Evolutionary conservation across 176 grass and related monocot genomes (phyloP).

Genomic region (Oryza australiensis): DNA sequence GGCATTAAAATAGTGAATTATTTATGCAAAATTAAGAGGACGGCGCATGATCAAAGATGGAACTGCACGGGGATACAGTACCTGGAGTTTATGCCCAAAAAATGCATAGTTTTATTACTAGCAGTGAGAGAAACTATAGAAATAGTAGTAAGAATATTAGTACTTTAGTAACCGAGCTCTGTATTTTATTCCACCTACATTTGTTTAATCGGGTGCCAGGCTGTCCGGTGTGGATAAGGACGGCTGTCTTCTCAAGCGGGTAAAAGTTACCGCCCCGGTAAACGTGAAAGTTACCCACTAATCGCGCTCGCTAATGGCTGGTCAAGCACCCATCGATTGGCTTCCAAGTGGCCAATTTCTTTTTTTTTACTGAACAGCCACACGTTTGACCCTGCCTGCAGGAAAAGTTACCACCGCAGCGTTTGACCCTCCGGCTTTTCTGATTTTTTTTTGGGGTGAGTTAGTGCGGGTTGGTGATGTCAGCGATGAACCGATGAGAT

Average conservation of each 20-base stretch:
- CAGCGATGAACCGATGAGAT: background rate
- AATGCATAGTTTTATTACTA: background rate
- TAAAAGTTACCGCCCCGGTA: slow-evolving; percentile 46
- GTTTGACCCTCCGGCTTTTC: slow-evolving; percentile 29
- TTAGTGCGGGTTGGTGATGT: slow-evolving; percentile 10
- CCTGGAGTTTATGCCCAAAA: background rate
- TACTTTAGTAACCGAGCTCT: background rate
- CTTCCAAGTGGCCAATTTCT: background rate
- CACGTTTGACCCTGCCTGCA: slow-evolving; percentile 21
- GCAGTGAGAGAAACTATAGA: background rate
- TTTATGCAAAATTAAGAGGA: background rate
- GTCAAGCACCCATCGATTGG: slow-evolving; percentile 8
- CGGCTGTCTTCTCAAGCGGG: slow-evolving; percentile 35
- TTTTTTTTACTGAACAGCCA: background rate
- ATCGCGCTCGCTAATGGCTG: background rate
- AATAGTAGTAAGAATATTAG: background rate
- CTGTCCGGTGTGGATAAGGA: slow-evolving; percentile 48
- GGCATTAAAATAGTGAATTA: background rate
- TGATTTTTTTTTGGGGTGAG: background rate
- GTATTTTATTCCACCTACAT: background rate
- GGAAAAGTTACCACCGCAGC: slow-evolving; percentile 9
- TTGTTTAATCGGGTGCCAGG: slow-evolving; percentile 34
- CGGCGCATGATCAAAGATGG: background rate
- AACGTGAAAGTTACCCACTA: slow-evolving; percentile 32
- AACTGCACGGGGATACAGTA: background rate